phyloP scores from a whole-genome alignment of 2,329 filamentous ascomycete genomes.

The Colletotrichum zoysiae region DNA sequence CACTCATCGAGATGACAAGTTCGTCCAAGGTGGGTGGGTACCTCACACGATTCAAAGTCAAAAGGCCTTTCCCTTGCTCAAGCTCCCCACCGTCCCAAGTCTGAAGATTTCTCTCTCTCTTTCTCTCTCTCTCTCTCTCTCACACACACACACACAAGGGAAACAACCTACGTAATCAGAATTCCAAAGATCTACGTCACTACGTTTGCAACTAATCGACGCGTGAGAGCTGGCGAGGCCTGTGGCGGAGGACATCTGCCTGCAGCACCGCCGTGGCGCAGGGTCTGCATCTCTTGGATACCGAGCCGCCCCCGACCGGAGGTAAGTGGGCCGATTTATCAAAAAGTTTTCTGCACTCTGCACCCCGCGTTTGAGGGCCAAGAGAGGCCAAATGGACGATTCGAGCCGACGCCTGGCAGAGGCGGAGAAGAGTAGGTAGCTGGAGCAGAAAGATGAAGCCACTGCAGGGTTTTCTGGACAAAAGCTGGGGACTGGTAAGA shows the following conservation, averaged over 20 bases:
- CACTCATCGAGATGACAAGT: conserved; percentile 8
- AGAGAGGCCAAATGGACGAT: conserved; percentile 3
- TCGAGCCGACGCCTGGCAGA: not conserved
- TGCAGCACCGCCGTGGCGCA: conserved; percentile 17
- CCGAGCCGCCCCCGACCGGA: conserved; percentile 34
- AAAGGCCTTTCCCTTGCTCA: conserved; percentile 22
- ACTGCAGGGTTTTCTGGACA: not conserved
- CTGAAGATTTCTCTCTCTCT: not conserved
- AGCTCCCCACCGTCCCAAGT: conserved; percentile 36
- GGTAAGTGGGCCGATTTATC: not conserved
- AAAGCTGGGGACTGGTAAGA: not conserved
- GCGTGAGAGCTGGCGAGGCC: not conserved
- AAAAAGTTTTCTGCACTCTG: conserved; percentile 16
- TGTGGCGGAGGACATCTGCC: conserved; percentile 27
- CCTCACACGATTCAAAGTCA: conserved; percentile 5
- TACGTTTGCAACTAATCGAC: not conserved
- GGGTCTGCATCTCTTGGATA: conserved; percentile 9
- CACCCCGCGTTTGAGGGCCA: conserved; percentile 30
- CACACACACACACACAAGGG: not conserved
- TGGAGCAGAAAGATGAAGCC: not conserved
- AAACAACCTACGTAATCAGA: not conserved
- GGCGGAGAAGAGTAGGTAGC: not conserved
- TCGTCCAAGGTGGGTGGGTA: conserved; percentile 26
- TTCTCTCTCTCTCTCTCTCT: not conserved
- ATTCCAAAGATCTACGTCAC: not conserved